Evolutionary conservation across 2,329 filamentous ascomycete species (phyloP).

Genomic region (Chaetothyriales sp.): DNA sequence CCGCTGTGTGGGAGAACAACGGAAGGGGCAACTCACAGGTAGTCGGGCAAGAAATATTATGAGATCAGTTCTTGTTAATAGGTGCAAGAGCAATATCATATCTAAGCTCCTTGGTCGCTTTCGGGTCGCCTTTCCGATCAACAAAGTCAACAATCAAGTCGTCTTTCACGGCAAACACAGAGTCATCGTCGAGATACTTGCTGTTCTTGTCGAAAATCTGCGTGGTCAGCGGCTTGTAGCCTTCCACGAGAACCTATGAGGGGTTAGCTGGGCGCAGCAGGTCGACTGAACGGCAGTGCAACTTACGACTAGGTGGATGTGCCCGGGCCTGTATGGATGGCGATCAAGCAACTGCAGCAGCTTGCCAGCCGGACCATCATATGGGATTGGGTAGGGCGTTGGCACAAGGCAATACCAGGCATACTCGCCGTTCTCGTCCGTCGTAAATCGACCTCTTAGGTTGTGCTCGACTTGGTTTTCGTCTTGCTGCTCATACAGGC

Average conservation of each 20-base stretch:
- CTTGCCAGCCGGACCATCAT: constrained; percentile 44
- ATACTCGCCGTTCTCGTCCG: constrained; percentile 50
- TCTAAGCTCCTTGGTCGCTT: constrained; percentile 38
- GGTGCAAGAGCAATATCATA: constrained; percentile 37
- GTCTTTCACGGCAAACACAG: constrained; percentile 46
- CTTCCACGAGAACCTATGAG: constrained; percentile 36
- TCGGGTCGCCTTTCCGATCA: constrained; percentile 34
- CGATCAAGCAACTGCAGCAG: constrained; percentile 43
- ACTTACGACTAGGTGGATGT: constrained; percentile 47
- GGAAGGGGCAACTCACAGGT: neutral
- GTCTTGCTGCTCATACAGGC: constrained; percentile 58
- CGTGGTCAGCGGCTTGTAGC: constrained; percentile 55
- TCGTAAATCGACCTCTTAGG: constrained; percentile 56
- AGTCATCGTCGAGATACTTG: constrained; percentile 45
- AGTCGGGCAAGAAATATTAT: neutral
- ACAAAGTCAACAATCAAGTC: constrained; percentile 43
- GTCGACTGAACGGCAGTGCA: neutral
- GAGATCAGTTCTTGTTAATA: neutral
- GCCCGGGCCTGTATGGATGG: constrained; percentile 46
- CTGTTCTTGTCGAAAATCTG: constrained; percentile 61
- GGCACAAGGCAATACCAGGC: constrained; percentile 46
- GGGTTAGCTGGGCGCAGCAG: neutral
- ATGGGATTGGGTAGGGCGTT: constrained; percentile 41
- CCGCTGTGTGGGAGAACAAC: too few relatives aligned
- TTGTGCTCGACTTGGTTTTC: constrained; percentile 55